phyloP scores from a whole-genome alignment of 164 flowering plant genomes.

The Santalum album region DNA sequence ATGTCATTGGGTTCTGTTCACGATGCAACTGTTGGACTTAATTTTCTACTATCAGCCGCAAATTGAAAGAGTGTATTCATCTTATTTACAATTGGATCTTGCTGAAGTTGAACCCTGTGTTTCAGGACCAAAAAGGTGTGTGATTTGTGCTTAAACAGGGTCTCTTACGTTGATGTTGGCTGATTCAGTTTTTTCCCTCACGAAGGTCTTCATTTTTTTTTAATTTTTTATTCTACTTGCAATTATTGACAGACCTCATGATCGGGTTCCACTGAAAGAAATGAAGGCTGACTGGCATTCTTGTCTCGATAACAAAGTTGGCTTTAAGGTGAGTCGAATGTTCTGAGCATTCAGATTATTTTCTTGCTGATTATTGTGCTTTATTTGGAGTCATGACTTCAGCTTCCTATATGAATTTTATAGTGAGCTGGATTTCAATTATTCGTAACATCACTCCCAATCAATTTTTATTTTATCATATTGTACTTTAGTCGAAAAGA shows the following conservation, averaged over 20 bases:
- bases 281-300: conserved; percentile 94
- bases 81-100: conserved; percentile 65
- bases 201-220: neutral
- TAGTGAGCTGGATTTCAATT: no score
- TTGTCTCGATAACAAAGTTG: conserved; percentile 81
- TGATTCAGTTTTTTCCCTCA: neutral
- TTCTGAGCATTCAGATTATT: neutral
- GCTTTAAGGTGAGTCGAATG: conserved; percentile 66
- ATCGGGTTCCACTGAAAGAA: conserved; percentile 77
- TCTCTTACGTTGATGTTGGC: neutral
- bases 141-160: neutral
- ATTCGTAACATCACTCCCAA: no score
- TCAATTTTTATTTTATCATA: no score
- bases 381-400: no score
- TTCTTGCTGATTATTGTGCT: no score
- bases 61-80: conserved; percentile 67
- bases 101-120: conserved; percentile 82
- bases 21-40: neutral
- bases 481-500: no score
- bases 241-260: conserved; percentile 63
- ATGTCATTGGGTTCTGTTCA: neutral
- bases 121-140: conserved; percentile 88
- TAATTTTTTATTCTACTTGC: neutral
- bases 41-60: conserved; percentile 49
- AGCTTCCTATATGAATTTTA: no score